Conservation (phyloP, 2,329 filamentous ascomycete species). For the Neofusicoccum sp. region DNA sequence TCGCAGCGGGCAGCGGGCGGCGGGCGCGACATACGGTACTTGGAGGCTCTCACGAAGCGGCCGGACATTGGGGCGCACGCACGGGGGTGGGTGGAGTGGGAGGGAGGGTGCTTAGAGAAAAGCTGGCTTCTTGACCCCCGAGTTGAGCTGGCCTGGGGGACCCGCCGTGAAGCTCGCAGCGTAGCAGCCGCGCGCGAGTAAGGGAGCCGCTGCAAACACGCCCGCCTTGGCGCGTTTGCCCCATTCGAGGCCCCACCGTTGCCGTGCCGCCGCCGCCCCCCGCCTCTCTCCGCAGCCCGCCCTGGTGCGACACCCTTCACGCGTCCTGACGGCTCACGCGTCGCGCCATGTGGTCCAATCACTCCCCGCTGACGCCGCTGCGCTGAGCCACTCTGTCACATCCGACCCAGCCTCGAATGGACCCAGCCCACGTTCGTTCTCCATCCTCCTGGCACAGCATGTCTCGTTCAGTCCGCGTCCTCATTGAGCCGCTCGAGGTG, state of each 20-base stretch:
- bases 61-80: constrained; percentile 58
- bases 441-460: background rate
- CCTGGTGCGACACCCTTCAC: background rate
- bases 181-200: constrained; percentile 15
- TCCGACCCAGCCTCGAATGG: constrained; percentile 1
- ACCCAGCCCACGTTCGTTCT: background rate
- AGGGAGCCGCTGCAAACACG: constrained; percentile 16
- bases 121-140: constrained; percentile 18
- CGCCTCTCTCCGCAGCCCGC: background rate
- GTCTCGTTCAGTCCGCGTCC: background rate
- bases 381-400: constrained; percentile 12
- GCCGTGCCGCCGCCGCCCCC: background rate
- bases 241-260: background rate
- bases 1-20: constrained; percentile 29
- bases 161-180: constrained; percentile 13
- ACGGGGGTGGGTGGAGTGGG: background rate
- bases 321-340: background rate
- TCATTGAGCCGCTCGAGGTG: background rate
- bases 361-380: background rate
- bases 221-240: constrained; percentile 6
- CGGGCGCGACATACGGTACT: constrained; percentile 63
- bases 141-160: constrained; percentile 13
- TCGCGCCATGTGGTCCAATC: background rate
- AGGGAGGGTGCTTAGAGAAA: constrained; percentile 10
- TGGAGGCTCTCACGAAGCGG: constrained; percentile 73